These are phyloP conservation scores for Candida fluviatilis DNA, from an alignment of 805 yeast genomes.

Conservation along the genomic window DNA sequence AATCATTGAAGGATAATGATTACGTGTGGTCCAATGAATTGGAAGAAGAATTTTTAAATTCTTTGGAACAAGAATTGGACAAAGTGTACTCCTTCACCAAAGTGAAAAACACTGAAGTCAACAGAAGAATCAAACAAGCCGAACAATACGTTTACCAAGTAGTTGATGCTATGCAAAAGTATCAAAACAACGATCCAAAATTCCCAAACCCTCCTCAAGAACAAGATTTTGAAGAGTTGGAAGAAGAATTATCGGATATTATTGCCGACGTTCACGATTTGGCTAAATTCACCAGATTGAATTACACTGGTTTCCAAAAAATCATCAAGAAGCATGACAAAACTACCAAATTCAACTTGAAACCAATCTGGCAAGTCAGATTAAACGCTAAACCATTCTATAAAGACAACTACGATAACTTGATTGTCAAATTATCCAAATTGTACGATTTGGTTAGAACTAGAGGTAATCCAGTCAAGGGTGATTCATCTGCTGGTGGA, in stretches of 20 bases:
- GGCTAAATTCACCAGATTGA: constrained; percentile 88
- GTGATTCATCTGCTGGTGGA: constrained; percentile 98
- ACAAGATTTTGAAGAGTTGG: constrained; percentile 41
- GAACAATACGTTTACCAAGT: constrained; percentile 69
- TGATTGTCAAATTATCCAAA: constrained; percentile 85
- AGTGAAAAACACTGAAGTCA: constrained; percentile 81
- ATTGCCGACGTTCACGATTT: constrained; percentile 97
- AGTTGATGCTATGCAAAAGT: constrained; percentile 41
- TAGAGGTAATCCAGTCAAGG: constrained; percentile 90
- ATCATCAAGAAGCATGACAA: constrained; percentile 96
- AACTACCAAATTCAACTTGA: constrained; percentile 63
- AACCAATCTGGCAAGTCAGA: constrained; percentile 91
- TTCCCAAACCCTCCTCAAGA: constrained; percentile 31
- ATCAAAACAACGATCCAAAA: constrained; percentile 17
- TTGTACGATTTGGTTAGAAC: constrained; percentile 92
- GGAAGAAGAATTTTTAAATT: constrained; percentile 77
- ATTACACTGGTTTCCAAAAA: constrained; percentile 96
- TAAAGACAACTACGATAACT: constrained; percentile 87
- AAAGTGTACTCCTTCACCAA: constrained; percentile 90
- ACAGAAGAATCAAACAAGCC: constrained; percentile 77
- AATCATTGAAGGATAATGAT: constrained; percentile 55
- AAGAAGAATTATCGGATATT: constrained; percentile 55
- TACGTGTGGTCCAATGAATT: constrained; percentile 67
- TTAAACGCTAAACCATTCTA: constrained; percentile 92
- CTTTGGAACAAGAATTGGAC: constrained; percentile 79